Evolutionary conservation across 1,284 basidiomycete species (phyloP).

Genomic region (Boletus sp.): DNA sequence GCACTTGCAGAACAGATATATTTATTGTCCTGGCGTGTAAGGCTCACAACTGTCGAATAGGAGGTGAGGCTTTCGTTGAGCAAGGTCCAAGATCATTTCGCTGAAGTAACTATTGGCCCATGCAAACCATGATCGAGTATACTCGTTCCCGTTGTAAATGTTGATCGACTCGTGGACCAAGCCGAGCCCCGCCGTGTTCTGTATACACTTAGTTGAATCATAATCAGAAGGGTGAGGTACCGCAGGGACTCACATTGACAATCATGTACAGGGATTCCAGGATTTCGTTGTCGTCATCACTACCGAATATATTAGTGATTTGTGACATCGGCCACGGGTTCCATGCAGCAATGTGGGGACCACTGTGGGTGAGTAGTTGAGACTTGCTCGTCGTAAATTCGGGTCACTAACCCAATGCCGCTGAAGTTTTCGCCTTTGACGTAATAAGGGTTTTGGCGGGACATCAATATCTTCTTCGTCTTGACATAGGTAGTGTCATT

Average conservation of each 20-base stretch:
- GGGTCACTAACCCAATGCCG: constrained; percentile 58
- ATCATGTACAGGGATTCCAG: constrained; percentile 57
- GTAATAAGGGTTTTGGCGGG: constrained; percentile 67
- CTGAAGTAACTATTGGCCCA: constrained; percentile 82
- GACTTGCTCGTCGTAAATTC: neutral
- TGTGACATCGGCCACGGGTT: constrained; percentile 82
- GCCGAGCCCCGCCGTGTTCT: constrained; percentile 74
- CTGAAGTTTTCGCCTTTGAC: constrained; percentile 61
- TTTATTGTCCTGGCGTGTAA: constrained; percentile 47
- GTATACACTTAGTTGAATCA: constrained; percentile 8
- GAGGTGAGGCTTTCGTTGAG: constrained; percentile 66
- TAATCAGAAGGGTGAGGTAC: neutral
- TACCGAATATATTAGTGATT: constrained; percentile 70
- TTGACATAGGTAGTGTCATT: constrained; percentile 55
- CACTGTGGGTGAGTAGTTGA: constrained; percentile 40
- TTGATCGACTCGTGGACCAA: constrained; percentile 74
- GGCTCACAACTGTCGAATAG: constrained; percentile 55
- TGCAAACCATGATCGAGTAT: constrained; percentile 79
- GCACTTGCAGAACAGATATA: neutral
- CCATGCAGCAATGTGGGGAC: constrained; percentile 71
- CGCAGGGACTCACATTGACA: constrained; percentile 52
- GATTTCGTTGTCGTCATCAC: constrained; percentile 69
- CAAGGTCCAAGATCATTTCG: constrained; percentile 76
- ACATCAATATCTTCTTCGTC: constrained; percentile 62
- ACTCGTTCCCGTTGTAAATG: constrained; percentile 57